Base-by-base conservation (phyloP, 768 basidiomycete genomes). In the Leccinum subgranulosum region DNA sequence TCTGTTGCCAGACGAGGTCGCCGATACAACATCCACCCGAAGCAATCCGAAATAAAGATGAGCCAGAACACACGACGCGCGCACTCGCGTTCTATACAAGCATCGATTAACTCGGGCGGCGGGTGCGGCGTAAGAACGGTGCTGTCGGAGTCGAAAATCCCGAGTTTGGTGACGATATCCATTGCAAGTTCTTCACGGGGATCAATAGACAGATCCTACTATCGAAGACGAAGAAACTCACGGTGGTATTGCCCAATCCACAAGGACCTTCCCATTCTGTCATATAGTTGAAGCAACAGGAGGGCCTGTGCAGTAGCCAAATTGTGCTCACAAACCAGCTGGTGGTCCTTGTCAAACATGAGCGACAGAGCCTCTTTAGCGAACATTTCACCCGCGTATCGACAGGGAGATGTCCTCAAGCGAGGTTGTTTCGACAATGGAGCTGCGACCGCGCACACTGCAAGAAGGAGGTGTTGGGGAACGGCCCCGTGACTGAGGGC, bases 1-100 rank as follows among this genome's bases (percentile, higher is more conserved):
- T 74, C 74, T 57, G 72, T 66, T 60, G 74, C 71, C 27, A 74
- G 70, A 23, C 70, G 72, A 48, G 69, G 55, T 28, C 74, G 76
- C 55, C 71, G 66, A 63, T 72, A 74, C 23, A 73, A 49, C 52
- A 76, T 72, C 64, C 76, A 74, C 45, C 72, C 71, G 25, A 81
- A 74, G 62, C 75, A 71, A 65, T 87, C 84, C 66, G 87, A 77
- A 58, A 84, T 73, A 66, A 85, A 83, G 57, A 89, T 82, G 54
- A 89, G 76, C 90, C 90, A 92, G 72, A 92, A 91, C 57, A 88
- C 84, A 55, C 90, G 84, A 48, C 90, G 85, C n/a, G 85, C 77
- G 59, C 87, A 87, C 75, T 93, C 90, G 58, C 84, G 86, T 65
- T 90, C 85, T 61, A 88, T 83, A 49, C 81, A 81, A 54, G 76